phyloP scores from a whole-genome alignment of 805 yeast genomes.

The Myxozyma lipomycoides region DNA sequence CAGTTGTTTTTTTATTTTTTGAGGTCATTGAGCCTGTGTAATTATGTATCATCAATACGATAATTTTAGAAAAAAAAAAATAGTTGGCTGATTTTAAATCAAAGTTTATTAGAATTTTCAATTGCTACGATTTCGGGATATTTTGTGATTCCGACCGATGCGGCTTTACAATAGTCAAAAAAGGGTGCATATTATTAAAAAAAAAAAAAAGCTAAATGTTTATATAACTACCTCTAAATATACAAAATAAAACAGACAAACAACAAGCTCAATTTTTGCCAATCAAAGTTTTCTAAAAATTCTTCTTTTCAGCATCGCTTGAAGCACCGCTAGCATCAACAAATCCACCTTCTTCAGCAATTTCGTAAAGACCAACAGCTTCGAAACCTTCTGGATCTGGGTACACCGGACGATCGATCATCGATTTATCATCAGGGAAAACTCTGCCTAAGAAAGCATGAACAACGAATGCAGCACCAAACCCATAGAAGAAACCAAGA shows the following conservation, averaged over 20 bases:
- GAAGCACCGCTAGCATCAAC: background rate
- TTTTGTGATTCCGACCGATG: too few species aligned
- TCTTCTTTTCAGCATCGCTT: background rate
- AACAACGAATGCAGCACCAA: slow-evolving; percentile 19
- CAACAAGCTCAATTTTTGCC: background rate
- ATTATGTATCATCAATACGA: background rate
- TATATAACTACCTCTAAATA: background rate
- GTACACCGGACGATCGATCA: slow-evolving; percentile 7
- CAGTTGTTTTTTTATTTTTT: slow-evolving; percentile 1
- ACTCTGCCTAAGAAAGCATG: slow-evolving; percentile 11
- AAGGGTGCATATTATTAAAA: too few species aligned
- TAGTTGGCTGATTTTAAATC: too few species aligned
- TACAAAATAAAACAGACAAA: background rate
- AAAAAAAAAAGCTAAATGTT: background rate
- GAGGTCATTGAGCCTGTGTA: slow-evolving; percentile 5
- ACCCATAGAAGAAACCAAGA: slow-evolving; percentile 29
- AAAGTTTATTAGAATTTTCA: too few species aligned
- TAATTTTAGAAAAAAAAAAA: too few species aligned
- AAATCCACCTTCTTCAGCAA: background rate
- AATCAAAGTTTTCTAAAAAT: too few species aligned
- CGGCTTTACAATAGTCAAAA: too few species aligned
- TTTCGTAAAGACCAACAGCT: background rate
- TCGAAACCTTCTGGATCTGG: slow-evolving; percentile 7
- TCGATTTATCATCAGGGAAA: slow-evolving; percentile 16
- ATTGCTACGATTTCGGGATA: too few species aligned